Conservation (phyloP, 225 moss, liverwort and hornwort species). For the Rhytidiadelphus loreus region DNA sequence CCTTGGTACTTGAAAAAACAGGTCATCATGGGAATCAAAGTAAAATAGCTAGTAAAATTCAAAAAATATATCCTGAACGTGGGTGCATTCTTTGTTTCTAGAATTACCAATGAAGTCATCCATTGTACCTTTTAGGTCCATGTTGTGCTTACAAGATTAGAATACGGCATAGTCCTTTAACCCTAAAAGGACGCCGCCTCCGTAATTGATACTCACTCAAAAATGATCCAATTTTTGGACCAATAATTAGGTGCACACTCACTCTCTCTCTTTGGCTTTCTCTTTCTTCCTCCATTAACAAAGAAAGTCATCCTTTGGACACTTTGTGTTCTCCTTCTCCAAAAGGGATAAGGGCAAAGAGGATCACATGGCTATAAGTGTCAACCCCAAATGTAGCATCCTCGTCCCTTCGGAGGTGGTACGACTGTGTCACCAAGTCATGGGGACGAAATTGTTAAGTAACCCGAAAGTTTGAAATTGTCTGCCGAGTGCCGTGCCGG, state of each 20-base stretch:
- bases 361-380: background rate
- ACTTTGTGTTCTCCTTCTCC: background rate
- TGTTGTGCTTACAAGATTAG: fast-evolving
- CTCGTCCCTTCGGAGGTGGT: background rate
- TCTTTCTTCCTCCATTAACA: background rate
- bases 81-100: background rate
- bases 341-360: too few species aligned
- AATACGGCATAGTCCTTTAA: background rate
- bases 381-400: background rate
- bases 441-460: background rate
- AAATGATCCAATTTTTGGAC: background rate
- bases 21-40: background rate
- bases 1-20: fast-evolving
- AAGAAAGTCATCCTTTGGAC: background rate
- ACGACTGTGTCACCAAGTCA: background rate
- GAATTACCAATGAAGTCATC: fast-evolving
- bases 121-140: fast-evolving
- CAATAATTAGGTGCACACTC: background rate
- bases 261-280: too few species aligned
- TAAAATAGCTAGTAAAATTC: background rate
- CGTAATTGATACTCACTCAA: background rate
- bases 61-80: background rate
- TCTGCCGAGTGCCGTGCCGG: background rate
- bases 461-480: background rate
- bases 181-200: fast-evolving